Percentiles rank a stretch among this genome's conserved stretches.
phyloP scores from a whole-genome alignment of 2,329 filamentous ascomycete species.

The Fusarium avenaceum region DNA sequence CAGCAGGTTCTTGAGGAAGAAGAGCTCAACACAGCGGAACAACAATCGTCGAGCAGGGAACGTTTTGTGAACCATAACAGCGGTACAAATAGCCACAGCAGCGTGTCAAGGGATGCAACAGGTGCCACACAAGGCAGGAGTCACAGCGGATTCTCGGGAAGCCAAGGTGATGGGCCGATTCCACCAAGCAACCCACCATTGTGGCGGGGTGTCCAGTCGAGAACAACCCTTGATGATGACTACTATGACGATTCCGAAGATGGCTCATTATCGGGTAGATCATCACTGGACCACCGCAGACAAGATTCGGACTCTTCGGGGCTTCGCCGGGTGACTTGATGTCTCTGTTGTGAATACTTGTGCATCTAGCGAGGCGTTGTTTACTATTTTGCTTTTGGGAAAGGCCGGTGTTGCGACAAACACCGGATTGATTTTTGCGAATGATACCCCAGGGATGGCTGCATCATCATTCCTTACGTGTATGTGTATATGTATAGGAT shows the following conservation, averaged over 20 bases:
- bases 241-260: slow-evolving; percentile 49
- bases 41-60: slow-evolving; percentile 29
- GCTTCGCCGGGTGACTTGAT: slow-evolving; percentile 32
- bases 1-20: slow-evolving; percentile 71
- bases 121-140: slow-evolving; percentile 42
- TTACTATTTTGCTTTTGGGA: slow-evolving; percentile 19
- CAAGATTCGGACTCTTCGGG: slow-evolving; percentile 48
- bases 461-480: slow-evolving; percentile 7
- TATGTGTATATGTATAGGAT: slow-evolving; percentile 15
- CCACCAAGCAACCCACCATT: slow-evolving; percentile 56
- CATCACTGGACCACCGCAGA: slow-evolving; percentile 48
- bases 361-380: slow-evolving; percentile 49
- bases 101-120: slow-evolving; percentile 44
- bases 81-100: slow-evolving; percentile 42
- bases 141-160: slow-evolving; percentile 43
- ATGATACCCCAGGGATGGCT: slow-evolving; percentile 37
- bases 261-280: slow-evolving; percentile 49
- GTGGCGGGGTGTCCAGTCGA: slow-evolving; percentile 58
- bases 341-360: slow-evolving; percentile 42
- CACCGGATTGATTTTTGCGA: slow-evolving; percentile 29
- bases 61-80: slow-evolving; percentile 32
- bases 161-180: slow-evolving; percentile 47
- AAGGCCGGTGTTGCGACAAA: slow-evolving; percentile 20
- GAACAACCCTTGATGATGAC: slow-evolving; percentile 53
- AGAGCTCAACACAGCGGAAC: slow-evolving; percentile 46